Percentiles rank a stretch among this genome's conserved stretches.
Evolutionary conservation across 2,329 filamentous ascomycete species (phyloP).

Genomic region (Fonsecaea pedrosoi): DNA sequence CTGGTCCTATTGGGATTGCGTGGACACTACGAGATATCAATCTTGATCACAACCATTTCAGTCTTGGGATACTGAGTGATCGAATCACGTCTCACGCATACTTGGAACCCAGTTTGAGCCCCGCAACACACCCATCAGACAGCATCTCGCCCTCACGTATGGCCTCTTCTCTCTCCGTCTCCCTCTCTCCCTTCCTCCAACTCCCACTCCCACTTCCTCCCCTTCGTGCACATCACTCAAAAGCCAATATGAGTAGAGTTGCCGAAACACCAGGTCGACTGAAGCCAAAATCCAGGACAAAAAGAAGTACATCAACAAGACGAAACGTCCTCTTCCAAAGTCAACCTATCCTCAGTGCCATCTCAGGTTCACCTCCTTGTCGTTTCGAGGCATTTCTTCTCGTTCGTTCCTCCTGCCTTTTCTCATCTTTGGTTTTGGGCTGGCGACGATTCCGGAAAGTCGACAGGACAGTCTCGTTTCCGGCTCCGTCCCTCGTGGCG

Average conservation of each 20-base stretch:
- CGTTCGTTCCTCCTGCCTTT: constrained; percentile 10
- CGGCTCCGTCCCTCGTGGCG: neutral
- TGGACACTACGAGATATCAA: neutral
- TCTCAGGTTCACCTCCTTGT: constrained; percentile 40
- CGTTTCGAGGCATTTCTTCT: constrained; percentile 32
- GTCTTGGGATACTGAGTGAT: neutral
- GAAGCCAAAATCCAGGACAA: neutral
- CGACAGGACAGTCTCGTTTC: neutral
- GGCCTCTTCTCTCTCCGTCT: neutral
- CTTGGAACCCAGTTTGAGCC: neutral
- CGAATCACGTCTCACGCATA: neutral
- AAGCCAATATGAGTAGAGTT: neutral
- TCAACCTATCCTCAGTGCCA: constrained; percentile 38
- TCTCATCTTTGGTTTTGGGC: constrained; percentile 1
- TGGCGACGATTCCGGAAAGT: neutral
- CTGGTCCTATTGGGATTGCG: neutral
- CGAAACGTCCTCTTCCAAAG: constrained; percentile 30
- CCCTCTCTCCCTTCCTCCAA: neutral
- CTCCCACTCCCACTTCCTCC: neutral
- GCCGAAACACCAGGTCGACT: neutral
- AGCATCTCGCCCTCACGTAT: too few relatives aligned
- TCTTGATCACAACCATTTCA: neutral
- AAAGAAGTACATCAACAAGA: constrained; percentile 22
- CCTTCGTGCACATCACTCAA: neutral
- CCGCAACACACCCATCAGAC: too few relatives aligned